A percentile compares a stretch with the other conserved stretches of the same genome.
These are phyloP conservation scores for Butyriboletus loyo DNA, from an alignment of 768 basidiomycete species.

Conservation along the genomic window DNA sequence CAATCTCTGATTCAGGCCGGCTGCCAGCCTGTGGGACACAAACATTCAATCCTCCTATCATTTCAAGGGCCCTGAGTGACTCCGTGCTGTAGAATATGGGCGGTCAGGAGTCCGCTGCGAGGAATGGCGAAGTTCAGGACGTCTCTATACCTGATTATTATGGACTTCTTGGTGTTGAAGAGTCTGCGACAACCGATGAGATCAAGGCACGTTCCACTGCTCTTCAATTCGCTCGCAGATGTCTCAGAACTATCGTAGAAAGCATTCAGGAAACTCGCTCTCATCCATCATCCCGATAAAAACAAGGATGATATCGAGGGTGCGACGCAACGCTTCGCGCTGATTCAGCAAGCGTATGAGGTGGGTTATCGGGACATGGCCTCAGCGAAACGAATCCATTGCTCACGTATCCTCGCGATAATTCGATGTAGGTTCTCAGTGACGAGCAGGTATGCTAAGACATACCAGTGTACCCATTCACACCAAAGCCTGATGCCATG, in stretches of 20 bases:
- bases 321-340: constrained; percentile 82
- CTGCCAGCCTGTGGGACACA: neutral
- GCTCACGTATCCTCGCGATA: neutral
- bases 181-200: constrained; percentile 81
- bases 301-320: constrained; percentile 81
- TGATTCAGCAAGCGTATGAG: constrained; percentile 94
- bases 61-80: neutral
- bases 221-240: neutral
- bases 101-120: constrained; percentile 59
- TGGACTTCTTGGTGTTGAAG: constrained; percentile 73
- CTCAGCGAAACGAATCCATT: neutral
- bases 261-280: constrained; percentile 80
- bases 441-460: constrained; percentile 79
- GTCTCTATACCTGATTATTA: constrained; percentile 66
- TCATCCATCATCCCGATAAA: constrained; percentile 87
- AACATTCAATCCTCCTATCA: neutral
- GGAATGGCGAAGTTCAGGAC: constrained; percentile 26
- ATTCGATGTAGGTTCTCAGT: constrained; percentile 80
- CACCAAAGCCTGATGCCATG: constrained; percentile 12
- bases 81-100: constrained; percentile 47
- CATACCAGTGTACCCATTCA: neutral
- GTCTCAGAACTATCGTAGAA: constrained; percentile 42
- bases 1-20: too few relatives aligned
- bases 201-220: constrained; percentile 66
- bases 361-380: constrained; percentile 37